Conservation (phyloP, 371 early-diverging fungal species). For the Coemansia sp. region DNA sequence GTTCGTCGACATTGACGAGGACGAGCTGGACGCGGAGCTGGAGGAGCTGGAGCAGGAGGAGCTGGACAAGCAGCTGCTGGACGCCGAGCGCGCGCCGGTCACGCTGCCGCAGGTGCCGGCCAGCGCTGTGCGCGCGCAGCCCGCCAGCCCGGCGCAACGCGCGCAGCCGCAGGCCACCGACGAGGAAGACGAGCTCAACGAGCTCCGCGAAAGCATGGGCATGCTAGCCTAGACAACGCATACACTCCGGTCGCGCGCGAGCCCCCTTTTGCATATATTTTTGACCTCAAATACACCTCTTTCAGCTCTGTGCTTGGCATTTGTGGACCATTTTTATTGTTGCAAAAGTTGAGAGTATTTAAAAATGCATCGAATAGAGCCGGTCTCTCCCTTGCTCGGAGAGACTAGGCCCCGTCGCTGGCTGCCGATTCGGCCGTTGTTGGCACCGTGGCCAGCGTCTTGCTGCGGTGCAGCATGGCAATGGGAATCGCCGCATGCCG, state of each 20-base stretch:
- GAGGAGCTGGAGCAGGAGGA: conserved; percentile 94
- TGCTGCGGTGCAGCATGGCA: conserved; percentile 45
- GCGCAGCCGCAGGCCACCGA: background rate
- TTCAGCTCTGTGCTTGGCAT: too few species aligned
- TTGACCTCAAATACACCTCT: too few species aligned
- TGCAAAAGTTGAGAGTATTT: too few species aligned
- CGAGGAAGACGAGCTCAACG: conserved; percentile 41
- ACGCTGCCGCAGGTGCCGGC: conserved; percentile 20
- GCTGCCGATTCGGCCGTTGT: background rate
- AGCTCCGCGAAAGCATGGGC: conserved; percentile 43
- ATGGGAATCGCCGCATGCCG: conserved; percentile 29
- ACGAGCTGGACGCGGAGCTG: conserved; percentile 88
- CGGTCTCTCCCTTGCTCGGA: too few species aligned
- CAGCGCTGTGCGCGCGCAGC: conserved; percentile 1
- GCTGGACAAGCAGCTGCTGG: conserved; percentile 82
- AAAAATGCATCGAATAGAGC: too few species aligned
- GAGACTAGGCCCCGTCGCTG: too few species aligned
- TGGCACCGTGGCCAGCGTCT: conserved; percentile 15
- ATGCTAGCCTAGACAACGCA: conserved; percentile 7
- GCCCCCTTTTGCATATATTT: too few species aligned
- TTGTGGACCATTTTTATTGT: too few species aligned
- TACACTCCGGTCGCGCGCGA: too few species aligned
- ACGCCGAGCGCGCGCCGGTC: conserved; percentile 57
- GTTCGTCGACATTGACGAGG: conserved; percentile 88
- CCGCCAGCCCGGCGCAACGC: background rate